Base-by-base conservation (phyloP, 352 stramenopile genomes). In the Globisporangium emineosum region DNA sequence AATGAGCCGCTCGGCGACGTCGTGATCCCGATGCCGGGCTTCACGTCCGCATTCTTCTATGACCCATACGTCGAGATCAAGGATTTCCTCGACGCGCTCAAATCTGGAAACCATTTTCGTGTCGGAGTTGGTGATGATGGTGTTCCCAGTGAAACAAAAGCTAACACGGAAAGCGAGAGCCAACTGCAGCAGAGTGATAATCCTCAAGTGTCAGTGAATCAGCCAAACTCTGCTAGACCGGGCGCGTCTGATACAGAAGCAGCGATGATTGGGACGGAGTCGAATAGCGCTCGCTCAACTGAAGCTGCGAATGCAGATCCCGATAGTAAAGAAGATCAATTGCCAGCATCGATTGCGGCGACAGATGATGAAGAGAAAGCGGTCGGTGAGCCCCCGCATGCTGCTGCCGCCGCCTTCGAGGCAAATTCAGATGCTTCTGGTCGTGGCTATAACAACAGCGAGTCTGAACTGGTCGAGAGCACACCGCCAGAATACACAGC, bases 21-120 rank as follows among this genome's bases (percentile, higher is more conserved):
- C 12, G 23, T 27, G 12, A 43, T 35, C 21, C 37, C 57, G 12
- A 27, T 29, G 8, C 47, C 55, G n/a, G 64, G 64, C 10, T 69
- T 65, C 49, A 69, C 64, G n/a, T 37, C 57, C 10, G 64, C 64
- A 17, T 35, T 69, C 32, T 52, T n/a, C 30, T 69, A 69, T 37
- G 64, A 69, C 19, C 62, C 62, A 21, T 59, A 45, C 45, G 33
- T 63, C 2, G 45, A 57, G 62, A 67, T 63, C 43, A 67, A 63
- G 54, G 62, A 59, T 17, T 67, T 59, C 17, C 53, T 62, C 45
- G 54, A 62, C 3, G 43, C 33, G 33, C 62, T 67, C 27, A 51
- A 25, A 15, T 45, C 56, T 3, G 62, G 47, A 9, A 2, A 4
- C 52, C 42, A 29, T 29, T 42, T 43, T 19, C 19, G 9, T 40